Evolutionary conservation across 2,329 filamentous ascomycete species (phyloP), one percentile per base, ranked within the genome.

Genomic region (Aspergillus caelatus): DNA sequence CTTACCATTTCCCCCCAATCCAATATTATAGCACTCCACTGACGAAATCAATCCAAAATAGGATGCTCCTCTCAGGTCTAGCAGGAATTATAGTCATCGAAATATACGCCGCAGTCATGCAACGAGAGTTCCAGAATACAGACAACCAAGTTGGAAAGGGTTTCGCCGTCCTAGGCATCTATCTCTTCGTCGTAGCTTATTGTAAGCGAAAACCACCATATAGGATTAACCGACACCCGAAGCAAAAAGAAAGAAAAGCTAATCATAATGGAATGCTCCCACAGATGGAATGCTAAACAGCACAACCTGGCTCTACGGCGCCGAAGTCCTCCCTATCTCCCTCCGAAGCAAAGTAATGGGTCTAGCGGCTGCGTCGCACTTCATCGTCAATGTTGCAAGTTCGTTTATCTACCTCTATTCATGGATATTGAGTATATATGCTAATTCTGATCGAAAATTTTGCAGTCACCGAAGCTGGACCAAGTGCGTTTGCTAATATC

Each of bases 31-130:
- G 6, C n/a, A 30, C 34, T 32, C 28, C 1, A 58, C 48, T 63
- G 34, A 48, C 45, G n/a, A 32, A 14, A 52, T 19, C 28, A 32
- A 52, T 19, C 16, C 60, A 60, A 59, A 32, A 46, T 48, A 84
- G 81, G 54, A 87, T 88, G 86, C 80, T 88, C 12, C 71, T 88
- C 7, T 68, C 84, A 2, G 86, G 86, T 7, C 71, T 88, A 3
- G 67, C 73, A 5, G 82, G 83, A 1, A 80, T 88, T 48, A 77
- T 87, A 16, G 14, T 86, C n/a, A 81, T 85, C 55, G 84, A 87
- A 68, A 86, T 87, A 58, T 88, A 88, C 67, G 79, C 85, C 0
- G 84, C 86, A 1, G 81, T 87, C 48, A 87, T 88, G 84, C 85
- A 88, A 72, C 78, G 79, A 32, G 72, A 81, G 53, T 88, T 87